Evolutionary conservation across 352 stramenopile genomes (phyloP), one percentile per base, ranked within the genome.

Genomic region (Pythium scleroteichum): DNA sequence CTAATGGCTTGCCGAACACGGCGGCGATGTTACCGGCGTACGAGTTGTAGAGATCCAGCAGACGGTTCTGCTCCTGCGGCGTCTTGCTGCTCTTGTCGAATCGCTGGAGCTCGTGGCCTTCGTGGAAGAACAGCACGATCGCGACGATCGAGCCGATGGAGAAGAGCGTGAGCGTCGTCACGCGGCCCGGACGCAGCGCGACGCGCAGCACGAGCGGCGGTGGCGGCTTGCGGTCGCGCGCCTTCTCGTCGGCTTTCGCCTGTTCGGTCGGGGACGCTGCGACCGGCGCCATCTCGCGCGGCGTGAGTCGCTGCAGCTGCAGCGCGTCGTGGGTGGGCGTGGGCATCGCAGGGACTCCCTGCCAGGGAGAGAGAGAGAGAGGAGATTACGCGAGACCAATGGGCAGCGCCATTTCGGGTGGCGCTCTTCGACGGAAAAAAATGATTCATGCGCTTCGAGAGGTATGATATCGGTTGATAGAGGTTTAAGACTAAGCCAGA

Each of bases 1-100:
- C 55, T n/a, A 63, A 41, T 23, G 45, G 55, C 45, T 54, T 63
- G 23, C 45, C 26, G 17, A 63, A 63, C 22, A 41, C 22, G 8
- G 45, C 22, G 20, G 32, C 55, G 17, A 55, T 16, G 55, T 55
- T 63, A 20, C 55, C 55, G 4, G 55, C 29, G 46, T 54, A 54
- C 33, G 55, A 63, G 45, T 63, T 63, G 55, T 63, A 63, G 20
- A 50, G 16, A 29, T 63, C 55, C 14, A 63, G 23, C 24, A 63
- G 38, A 13, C 33, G 7, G 19, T 13, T 27, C 13, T 44, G 53
- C 40, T 59, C 24, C 10, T 24, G n/a, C 24, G 17, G 9, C 24
- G 24, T 51, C 10, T 47, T 10, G 1, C n/a, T 22, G 49, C 20
- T 4, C 7, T 42, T 55, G 22, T 41, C 26, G 19, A 22, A 45